Evolutionary conservation across 257 asterid genomes (phyloP).

Genomic region (Capsicum pubescens): DNA sequence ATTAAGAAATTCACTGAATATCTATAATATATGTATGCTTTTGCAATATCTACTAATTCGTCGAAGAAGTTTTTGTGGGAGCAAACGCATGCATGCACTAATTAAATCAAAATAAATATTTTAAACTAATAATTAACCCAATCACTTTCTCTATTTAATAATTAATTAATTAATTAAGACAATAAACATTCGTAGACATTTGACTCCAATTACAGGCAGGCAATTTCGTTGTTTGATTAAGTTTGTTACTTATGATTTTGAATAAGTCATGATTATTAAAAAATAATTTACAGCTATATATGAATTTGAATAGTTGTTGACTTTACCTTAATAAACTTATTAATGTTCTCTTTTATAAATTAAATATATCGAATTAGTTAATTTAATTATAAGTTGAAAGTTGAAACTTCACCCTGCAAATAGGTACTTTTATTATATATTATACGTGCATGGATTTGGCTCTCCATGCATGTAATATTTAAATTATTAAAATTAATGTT

Average conservation of each 20-base stretch:
- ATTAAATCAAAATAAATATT: not conserved
- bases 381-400: not conserved
- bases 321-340: not conserved
- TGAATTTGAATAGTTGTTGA: not conserved
- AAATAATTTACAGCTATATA: not conserved
- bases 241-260: slow-evolving; percentile 23
- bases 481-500: not conserved
- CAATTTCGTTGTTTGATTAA: not conserved
- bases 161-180: not conserved
- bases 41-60: not conserved
- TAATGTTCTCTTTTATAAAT: not conserved
- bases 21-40: too few relatives aligned
- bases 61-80: not conserved
- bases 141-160: not conserved
- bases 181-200: not conserved
- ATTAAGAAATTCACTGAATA: too few relatives aligned
- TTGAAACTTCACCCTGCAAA: not conserved
- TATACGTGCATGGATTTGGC: slow-evolving; percentile 5
- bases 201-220: not conserved
- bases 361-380: not conserved
- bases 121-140: not conserved
- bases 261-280: not conserved
- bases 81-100: not conserved
- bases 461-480: slow-evolving; percentile 21
- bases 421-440: not conserved